Base-by-base conservation (phyloP, 768 basidiomycete species). In the Naganishia friedmannii region DNA sequence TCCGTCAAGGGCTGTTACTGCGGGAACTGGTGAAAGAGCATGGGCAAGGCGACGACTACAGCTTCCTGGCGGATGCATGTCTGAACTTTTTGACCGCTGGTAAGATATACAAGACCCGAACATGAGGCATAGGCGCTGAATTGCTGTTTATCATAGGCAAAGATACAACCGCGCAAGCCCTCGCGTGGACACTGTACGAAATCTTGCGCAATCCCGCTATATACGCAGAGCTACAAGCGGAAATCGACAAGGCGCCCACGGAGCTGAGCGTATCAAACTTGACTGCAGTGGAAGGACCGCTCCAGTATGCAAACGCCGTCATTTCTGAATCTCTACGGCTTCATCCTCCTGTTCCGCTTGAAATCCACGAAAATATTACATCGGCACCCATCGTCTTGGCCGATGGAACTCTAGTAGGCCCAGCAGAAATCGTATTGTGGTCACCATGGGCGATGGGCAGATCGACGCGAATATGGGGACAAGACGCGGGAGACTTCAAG, bases 151-250 rank as follows among this genome's bases (percentile, higher is more conserved):
- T 23, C 26, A 45, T 28, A 77, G 76, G 73, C 8, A 68, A 73
- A 15, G 76, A 77, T 31, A 77, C 76, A 12, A 77, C 76, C 28
- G 71, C 74, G 15, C 73, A 77, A 37, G 73, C 73, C 6, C 31
- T 75, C 17, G 69, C 73, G 12, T 77, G 76, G 76, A 69, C 73
- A 2, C 13, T 75, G 0, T 75, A 74, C 67, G 58, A 42, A 10
- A 46, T 77, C 1, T 51, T 75, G 10, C 56, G 53, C 23, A 39
- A 74, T 48, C 76, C 76, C 3, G 42, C 42, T 12, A 42, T 63
- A 26, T 28, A 42, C 13, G 37, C 60, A 29, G 39, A 63, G 8
- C 37, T 63, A 26, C 60, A 63, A 37, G 7, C 21, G 7, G 37
- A 65, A 32, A 45, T 74, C 17, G 51, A 54, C 6, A 55, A 53